Evolutionary conservation across 208 protist species (phyloP).

Genomic region (Crithidia brevicula): DNA sequence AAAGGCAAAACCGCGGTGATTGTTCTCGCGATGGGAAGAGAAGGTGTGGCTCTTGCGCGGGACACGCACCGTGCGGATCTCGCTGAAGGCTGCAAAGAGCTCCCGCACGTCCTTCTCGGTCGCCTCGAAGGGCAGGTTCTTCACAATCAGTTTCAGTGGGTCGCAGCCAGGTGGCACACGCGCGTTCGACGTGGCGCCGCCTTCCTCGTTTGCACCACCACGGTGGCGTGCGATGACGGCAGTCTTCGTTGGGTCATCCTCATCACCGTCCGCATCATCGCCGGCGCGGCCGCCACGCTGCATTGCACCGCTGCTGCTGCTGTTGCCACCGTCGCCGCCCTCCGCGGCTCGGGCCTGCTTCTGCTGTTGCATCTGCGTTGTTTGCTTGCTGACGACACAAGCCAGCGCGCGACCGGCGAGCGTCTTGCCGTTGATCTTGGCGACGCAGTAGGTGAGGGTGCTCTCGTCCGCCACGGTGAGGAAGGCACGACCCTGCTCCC

Average conservation of each 20-base stretch:
- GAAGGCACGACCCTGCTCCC: slow-evolving; percentile 97
- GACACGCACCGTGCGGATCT: slow-evolving; percentile 96
- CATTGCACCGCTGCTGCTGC: too few relatives aligned
- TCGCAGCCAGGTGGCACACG: slow-evolving; percentile 78
- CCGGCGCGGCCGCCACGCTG: background rate
- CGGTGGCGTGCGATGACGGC: slow-evolving; percentile 36
- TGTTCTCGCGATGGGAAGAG: slow-evolving; percentile 81
- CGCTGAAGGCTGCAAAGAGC: slow-evolving; percentile 95
- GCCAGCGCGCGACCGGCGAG: slow-evolving; percentile 62
- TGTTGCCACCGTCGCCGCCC: background rate
- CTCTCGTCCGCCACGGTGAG: slow-evolving; percentile 72
- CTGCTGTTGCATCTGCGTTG: slow-evolving; percentile 27
- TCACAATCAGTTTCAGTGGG: slow-evolving; percentile 95
- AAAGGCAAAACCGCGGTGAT: slow-evolving; percentile 98
- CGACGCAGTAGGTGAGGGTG: slow-evolving; percentile 61
- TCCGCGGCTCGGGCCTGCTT: slow-evolving; percentile 31
- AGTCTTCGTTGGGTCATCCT: slow-evolving; percentile 28
- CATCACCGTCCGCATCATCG: slow-evolving; percentile 27
- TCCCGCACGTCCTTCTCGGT: slow-evolving; percentile 96
- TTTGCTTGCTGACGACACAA: slow-evolving; percentile 83
- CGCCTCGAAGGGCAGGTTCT: slow-evolving; percentile 99
- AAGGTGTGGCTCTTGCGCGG: slow-evolving; percentile 94
- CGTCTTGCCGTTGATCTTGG: slow-evolving; percentile 61
- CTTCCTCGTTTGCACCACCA: background rate
- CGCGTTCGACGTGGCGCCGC: slow-evolving; percentile 4